These are phyloP conservation scores for Ustilago loliicola DNA, from an alignment of 1,284 basidiomycete genomes.

Conservation along the genomic window DNA sequence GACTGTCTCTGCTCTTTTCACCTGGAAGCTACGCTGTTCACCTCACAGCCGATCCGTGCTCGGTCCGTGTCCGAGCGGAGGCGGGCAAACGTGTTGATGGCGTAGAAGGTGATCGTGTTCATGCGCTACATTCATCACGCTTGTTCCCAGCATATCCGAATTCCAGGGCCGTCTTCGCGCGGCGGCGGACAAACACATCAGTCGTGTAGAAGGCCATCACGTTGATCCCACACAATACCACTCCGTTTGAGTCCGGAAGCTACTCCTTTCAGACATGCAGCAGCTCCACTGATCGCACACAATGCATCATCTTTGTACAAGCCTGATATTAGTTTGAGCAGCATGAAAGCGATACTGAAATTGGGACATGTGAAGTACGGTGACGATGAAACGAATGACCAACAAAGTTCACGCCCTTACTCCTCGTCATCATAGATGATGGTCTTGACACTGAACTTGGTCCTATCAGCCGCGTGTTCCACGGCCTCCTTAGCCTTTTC, in stretches of 20 bases:
- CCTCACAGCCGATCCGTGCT: not conserved
- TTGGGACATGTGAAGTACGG: too few relatives aligned
- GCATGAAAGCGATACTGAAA: too few relatives aligned
- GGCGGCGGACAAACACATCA: not conserved
- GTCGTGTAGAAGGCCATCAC: not conserved
- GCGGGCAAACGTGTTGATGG: not conserved
- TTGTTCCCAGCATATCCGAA: too few relatives aligned
- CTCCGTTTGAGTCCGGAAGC: too few relatives aligned
- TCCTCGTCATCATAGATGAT: conserved; percentile 61
- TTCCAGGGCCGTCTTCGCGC: too few relatives aligned
- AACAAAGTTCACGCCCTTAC: too few relatives aligned
- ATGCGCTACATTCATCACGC: not conserved
- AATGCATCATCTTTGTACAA: not conserved
- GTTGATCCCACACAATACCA: not conserved
- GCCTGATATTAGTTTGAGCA: not conserved
- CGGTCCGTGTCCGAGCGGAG: conserved; percentile 1
- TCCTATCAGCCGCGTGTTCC: conserved; percentile 80
- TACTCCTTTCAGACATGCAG: too few relatives aligned
- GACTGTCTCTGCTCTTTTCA: not conserved
- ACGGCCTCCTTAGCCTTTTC: conserved; percentile 83
- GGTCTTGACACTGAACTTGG: conserved; percentile 62
- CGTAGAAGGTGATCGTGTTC: not conserved
- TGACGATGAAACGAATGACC: not conserved
- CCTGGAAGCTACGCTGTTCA: too few relatives aligned
- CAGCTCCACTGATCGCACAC: not conserved